phyloP scores from a whole-genome alignment of 306 rosid species.

The Argentina anserina region DNA sequence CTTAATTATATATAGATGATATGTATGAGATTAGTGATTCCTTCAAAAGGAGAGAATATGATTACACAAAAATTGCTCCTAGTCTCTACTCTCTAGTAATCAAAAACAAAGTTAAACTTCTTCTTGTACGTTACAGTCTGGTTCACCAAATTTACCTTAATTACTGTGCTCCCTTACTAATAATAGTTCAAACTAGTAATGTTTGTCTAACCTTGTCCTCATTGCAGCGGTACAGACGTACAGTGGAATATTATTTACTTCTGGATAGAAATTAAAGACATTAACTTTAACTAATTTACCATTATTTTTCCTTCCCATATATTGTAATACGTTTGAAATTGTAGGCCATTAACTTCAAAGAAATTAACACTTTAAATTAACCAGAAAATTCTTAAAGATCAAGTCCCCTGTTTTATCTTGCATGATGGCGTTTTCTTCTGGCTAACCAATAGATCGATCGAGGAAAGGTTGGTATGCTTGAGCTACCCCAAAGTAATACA shows the following conservation, averaged over 20 bases:
- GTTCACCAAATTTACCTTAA: conserved; percentile 18
- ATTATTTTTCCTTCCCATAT: background rate
- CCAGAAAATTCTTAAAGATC: background rate
- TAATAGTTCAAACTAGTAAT: background rate
- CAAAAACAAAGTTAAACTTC: no score
- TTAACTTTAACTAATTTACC: background rate
- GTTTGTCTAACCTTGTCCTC: conserved; percentile 10
- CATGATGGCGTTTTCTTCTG: conserved; percentile 10
- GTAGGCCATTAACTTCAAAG: no score
- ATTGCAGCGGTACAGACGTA: background rate
- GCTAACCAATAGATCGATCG: background rate
- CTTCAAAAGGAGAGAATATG: background rate
- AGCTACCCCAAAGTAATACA: background rate
- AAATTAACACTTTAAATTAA: no score
- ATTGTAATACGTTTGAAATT: background rate
- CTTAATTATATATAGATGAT: background rate
- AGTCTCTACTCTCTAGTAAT: no score
- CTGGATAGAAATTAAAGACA: background rate
- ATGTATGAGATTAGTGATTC: background rate
- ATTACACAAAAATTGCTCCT: background rate
- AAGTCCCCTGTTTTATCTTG: conserved; percentile 7
- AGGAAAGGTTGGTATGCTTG: background rate
- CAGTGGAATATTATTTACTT: background rate
- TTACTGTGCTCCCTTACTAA: background rate
- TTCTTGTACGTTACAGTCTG: no score